Percentiles rank a stretch among this genome's conserved stretches.
phyloP scores from a whole-genome alignment of 768 basidiomycete species.

The Chalciporus sphaerocephalus region DNA sequence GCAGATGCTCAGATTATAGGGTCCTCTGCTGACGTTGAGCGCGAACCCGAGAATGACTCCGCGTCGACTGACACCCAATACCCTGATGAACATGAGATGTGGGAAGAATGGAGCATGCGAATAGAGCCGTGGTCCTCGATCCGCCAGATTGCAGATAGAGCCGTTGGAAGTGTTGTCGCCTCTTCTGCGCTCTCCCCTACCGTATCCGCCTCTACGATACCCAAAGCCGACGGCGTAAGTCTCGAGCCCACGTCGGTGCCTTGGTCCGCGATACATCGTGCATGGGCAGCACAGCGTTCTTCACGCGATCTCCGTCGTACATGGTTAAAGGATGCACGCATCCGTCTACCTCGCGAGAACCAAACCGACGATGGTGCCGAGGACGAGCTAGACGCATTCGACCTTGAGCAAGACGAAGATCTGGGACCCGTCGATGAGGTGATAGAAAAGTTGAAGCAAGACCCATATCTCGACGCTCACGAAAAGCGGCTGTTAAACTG shows the following conservation, averaged over 20 bases:
- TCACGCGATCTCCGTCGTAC: conserved; percentile 49
- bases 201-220: conserved; percentile 8
- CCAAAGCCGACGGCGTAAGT: conserved; percentile 16
- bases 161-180: conserved; percentile 61
- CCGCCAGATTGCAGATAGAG: conserved; percentile 69
- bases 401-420: conserved; percentile 33
- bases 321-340: conserved; percentile 54
- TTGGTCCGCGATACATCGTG: conserved; percentile 62
- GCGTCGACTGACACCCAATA: conserved; percentile 3
- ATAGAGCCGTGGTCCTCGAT: conserved; percentile 69
- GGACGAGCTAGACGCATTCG: conserved; percentile 26
- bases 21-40: conserved; percentile 14
- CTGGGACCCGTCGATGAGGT: conserved; percentile 52
- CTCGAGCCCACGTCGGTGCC: conserved; percentile 54
- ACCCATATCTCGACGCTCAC: conserved; percentile 72
- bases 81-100: conserved; percentile 35
- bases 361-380: conserved; percentile 33
- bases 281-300: conserved; percentile 59
- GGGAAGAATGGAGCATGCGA: conserved; percentile 64
- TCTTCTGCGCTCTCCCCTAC: conserved; percentile 14
- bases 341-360: conserved; percentile 33
- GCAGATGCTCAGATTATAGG: conserved; percentile 15
- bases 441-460: conserved; percentile 70
- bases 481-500: conserved; percentile 78
- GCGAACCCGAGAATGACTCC: neutral